These are phyloP conservation scores for Lojkania enalia DNA, from an alignment of 2,329 filamentous ascomycete species.

Conservation along the genomic window DNA sequence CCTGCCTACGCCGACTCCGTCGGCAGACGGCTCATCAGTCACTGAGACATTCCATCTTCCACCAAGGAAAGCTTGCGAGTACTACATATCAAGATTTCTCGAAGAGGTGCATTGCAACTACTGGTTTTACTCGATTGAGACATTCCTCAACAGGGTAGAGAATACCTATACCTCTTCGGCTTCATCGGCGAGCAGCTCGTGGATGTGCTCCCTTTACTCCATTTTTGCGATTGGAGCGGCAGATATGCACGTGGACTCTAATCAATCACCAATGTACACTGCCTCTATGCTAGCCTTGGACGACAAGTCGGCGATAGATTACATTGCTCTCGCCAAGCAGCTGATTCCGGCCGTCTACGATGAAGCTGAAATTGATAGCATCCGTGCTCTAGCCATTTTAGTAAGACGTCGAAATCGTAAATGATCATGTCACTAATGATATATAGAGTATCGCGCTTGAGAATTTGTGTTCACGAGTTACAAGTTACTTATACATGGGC, in stretches of 20 bases:
- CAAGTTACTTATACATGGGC: slow-evolving; percentile 43
- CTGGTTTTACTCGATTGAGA: slow-evolving; percentile 43
- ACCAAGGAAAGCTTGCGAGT: slow-evolving; percentile 31
- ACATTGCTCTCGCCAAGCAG: slow-evolving; percentile 38
- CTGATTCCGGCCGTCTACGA: slow-evolving; percentile 39
- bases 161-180: slow-evolving; percentile 33
- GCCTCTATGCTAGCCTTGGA: slow-evolving; percentile 24
- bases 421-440: slow-evolving; percentile 10
- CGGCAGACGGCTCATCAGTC: slow-evolving; percentile 17
- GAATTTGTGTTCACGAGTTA: slow-evolving; percentile 39
- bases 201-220: slow-evolving; percentile 43
- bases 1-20: slow-evolving; percentile 23
- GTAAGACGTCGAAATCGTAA: slow-evolving; percentile 17
- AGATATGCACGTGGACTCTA: slow-evolving; percentile 23
- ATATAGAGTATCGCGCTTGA: slow-evolving; percentile 39
- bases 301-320: slow-evolving; percentile 35
- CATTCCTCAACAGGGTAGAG: slow-evolving; percentile 35
- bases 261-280: slow-evolving; percentile 24
- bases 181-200: slow-evolving; percentile 29
- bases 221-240: slow-evolving; percentile 41
- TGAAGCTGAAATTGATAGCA: slow-evolving; percentile 43
- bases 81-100: slow-evolving; percentile 39
- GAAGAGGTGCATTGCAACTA: slow-evolving; percentile 42
- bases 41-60: slow-evolving; percentile 35
- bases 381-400: slow-evolving; percentile 40